A percentile compares a stretch with the other conserved stretches of the same genome.
phyloP scores from a whole-genome alignment of 352 stramenopile species.

The Globisporangium sylvaticum region DNA sequence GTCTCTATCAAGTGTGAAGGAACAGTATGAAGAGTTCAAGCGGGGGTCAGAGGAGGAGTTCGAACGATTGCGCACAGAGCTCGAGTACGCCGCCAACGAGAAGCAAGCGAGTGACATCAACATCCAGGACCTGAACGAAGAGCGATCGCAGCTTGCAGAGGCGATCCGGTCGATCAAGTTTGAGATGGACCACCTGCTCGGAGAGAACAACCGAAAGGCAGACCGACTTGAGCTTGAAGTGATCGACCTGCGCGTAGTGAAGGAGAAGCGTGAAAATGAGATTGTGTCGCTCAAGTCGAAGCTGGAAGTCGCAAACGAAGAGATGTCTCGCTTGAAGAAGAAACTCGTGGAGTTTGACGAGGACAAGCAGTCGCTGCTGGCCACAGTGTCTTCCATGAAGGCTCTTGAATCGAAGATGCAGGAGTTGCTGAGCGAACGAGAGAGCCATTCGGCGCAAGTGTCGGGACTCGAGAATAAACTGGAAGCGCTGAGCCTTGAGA shows the following conservation, averaged over 20 bases:
- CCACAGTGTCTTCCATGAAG: conserved; percentile 3
- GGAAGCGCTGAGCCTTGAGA: neutral
- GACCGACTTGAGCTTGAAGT: conserved; percentile 35
- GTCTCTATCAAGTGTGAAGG: neutral
- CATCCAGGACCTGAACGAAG: conserved; percentile 28
- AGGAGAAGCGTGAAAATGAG: conserved; percentile 25
- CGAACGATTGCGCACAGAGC: conserved; percentile 22
- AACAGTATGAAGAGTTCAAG: neutral
- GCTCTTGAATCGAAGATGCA: conserved; percentile 12
- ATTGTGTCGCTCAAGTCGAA: conserved; percentile 27
- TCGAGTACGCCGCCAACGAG: conserved; percentile 29
- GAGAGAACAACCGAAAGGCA: conserved; percentile 33
- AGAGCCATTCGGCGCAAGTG: conserved; percentile 2
- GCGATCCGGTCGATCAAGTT: conserved; percentile 15
- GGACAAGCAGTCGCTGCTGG: conserved; percentile 18
- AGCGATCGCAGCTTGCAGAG: conserved; percentile 23
- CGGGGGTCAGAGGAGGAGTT: neutral
- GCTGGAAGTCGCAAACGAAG: conserved; percentile 24
- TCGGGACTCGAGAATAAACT: conserved; percentile 7
- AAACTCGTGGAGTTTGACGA: conserved; percentile 22
- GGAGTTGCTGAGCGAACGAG: conserved; percentile 7
- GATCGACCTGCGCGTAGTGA: conserved; percentile 36
- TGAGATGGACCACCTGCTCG: conserved; percentile 34
- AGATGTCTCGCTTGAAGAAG: conserved; percentile 25
- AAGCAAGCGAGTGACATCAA: conserved; percentile 31